A percentile compares a stretch with the other conserved stretches of the same genome.
Evolutionary conservation across 1,139 yeast species (phyloP).

Genomic region (Pichia sp.): DNA sequence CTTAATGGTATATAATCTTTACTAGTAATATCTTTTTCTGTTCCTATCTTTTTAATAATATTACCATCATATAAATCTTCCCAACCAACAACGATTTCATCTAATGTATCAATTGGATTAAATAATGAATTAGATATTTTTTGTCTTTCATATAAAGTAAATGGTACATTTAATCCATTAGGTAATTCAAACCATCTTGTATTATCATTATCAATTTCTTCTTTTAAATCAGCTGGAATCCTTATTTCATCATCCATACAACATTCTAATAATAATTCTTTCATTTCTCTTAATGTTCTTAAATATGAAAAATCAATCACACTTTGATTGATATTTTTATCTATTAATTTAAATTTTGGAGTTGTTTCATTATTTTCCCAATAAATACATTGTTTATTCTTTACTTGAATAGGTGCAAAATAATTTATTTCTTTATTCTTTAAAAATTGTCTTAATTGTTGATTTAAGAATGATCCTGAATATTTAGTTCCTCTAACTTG

Average conservation of each 20-base stretch:
- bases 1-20: conserved; percentile 69
- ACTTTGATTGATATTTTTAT: conserved; percentile 34
- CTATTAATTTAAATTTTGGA: conserved; percentile 28
- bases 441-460: conserved; percentile 28
- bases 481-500: conserved; percentile 64
- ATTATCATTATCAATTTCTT: conserved; percentile 24
- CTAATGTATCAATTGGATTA: conserved; percentile 41
- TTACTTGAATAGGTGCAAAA: conserved; percentile 33
- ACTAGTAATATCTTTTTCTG: conserved; percentile 26
- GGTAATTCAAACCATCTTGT: conserved; percentile 75
- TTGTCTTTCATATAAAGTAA: conserved; percentile 54
- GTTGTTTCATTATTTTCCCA: conserved; percentile 23
- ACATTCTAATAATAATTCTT: conserved; percentile 43
- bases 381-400: conserved; percentile 31
- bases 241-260: conserved; percentile 21
- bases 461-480: conserved; percentile 55
- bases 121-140: conserved; percentile 71
- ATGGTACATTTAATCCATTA: conserved; percentile 50
- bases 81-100: conserved; percentile 28
- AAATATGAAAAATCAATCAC: conserved; percentile 32
- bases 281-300: conserved; percentile 50
- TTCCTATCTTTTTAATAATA: conserved; percentile 23
- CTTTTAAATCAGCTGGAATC: conserved; percentile 1
- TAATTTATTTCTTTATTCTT: conserved; percentile 26
- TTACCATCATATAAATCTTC: conserved; percentile 27